Evolutionary conservation across 768 basidiomycete genomes (phyloP).

Genomic region (Rubroboletus pulcherrimus): DNA sequence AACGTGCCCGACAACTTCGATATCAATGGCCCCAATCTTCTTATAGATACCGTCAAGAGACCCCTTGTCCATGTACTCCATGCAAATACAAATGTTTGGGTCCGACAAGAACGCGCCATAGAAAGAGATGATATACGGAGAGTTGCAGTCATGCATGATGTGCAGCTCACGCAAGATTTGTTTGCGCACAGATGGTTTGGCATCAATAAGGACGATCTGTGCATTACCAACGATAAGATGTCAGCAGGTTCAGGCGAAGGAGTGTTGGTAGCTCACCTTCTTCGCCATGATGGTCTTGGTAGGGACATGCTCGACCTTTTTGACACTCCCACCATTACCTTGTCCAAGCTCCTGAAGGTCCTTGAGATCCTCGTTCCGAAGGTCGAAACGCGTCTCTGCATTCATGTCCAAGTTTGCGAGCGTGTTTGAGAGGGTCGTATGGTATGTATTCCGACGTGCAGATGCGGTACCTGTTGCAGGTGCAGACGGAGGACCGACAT

Average conservation of each 20-base stretch:
- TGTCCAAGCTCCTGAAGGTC: constrained; percentile 89
- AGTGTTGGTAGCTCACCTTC: constrained; percentile 60
- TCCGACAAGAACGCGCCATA: constrained; percentile 96
- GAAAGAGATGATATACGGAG: constrained; percentile 92
- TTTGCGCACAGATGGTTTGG: constrained; percentile 92
- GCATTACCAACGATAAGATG: not conserved
- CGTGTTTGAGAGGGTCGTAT: constrained; percentile 75
- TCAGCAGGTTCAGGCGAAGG: not conserved
- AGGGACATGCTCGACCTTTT: constrained; percentile 89
- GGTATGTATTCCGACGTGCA: constrained; percentile 66
- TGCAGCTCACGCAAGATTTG: constrained; percentile 97
- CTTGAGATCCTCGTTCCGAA: constrained; percentile 86
- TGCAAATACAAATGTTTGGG: constrained; percentile 98
- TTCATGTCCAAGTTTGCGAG: constrained; percentile 85
- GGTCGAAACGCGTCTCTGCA: constrained; percentile 78
- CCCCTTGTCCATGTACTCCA: constrained; percentile 95
- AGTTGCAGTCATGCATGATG: constrained; percentile 98
- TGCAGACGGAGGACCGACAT: constrained; percentile 48
- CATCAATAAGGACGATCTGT: constrained; percentile 94
- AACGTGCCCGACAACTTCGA: constrained; percentile 89
- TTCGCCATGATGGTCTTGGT: constrained; percentile 95
- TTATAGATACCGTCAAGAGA: constrained; percentile 95
- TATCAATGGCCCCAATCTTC: constrained; percentile 88
- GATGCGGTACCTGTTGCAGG: constrained; percentile 49
- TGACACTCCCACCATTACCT: constrained; percentile 97